A percentile compares a stretch with the other conserved stretches of the same genome.
phyloP scores from a whole-genome alignment of 176 grass and related monocot species.

The Oryza australiensis region DNA sequence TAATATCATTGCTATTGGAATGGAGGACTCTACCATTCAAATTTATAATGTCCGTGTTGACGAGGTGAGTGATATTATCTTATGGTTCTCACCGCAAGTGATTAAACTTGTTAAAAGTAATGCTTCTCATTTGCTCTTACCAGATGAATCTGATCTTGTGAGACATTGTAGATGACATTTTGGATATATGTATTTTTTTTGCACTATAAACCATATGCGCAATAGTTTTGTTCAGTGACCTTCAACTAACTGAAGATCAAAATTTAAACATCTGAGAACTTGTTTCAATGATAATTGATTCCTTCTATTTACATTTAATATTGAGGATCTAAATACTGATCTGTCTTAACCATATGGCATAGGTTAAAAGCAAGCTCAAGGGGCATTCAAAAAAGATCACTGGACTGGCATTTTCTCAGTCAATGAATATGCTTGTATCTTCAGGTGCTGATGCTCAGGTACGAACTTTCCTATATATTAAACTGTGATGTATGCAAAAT shows the following conservation, averaged over 20 bases:
- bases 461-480: constrained; percentile 23
- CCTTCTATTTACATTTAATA: not conserved
- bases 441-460: constrained; percentile 99
- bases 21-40: constrained; percentile 97
- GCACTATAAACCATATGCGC: not conserved
- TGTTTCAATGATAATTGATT: not conserved
- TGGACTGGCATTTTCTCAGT: constrained; percentile 96
- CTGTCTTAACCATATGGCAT: not conserved
- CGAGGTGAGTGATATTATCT: constrained; percentile 52
- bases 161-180: not conserved
- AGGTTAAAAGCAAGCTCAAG: constrained; percentile 98
- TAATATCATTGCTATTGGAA: constrained; percentile 99
- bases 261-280: not conserved
- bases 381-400: constrained; percentile 97
- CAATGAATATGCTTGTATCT: constrained; percentile 87
- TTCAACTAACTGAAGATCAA: not conserved
- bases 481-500: not conserved
- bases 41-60: constrained; percentile 99
- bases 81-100: constrained; percentile 14
- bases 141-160: not conserved
- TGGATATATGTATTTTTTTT: constrained; percentile 5
- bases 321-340: not conserved
- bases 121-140: constrained; percentile 11
- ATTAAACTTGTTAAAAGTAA: not conserved
- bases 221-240: not conserved